A percentile compares a stretch with the other conserved stretches of the same genome.
These are phyloP conservation scores for Chytriomyces hyalinus DNA, from an alignment of 192 early-diverging fungal genomes.

Conservation along the genomic window DNA sequence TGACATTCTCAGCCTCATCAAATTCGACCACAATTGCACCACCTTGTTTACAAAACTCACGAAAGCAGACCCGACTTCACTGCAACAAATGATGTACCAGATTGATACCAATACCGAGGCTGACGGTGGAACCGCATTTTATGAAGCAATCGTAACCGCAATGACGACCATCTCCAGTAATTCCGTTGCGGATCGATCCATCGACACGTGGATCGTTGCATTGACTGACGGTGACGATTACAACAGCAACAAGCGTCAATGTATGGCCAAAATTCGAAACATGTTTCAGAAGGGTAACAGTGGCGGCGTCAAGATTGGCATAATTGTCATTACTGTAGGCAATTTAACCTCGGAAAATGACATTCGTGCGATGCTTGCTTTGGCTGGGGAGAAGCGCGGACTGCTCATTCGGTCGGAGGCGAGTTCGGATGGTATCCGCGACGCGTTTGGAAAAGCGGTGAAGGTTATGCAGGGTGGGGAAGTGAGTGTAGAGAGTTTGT, in stretches of 20 bases:
- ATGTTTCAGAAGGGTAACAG: neutral
- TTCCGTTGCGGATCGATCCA: neutral
- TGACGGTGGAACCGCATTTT: constrained; percentile 33
- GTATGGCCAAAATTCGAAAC: neutral
- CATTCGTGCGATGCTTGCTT: constrained; percentile 6
- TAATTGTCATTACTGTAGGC: constrained; percentile 37
- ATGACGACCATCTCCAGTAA: neutral
- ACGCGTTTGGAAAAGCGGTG: constrained; percentile 28
- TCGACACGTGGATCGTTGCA: constrained; percentile 27
- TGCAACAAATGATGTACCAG: neutral
- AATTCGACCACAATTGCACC: constrained; percentile 14
- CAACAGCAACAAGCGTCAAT: neutral
- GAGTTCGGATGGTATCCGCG: constrained; percentile 23
- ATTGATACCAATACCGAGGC: constrained; percentile 5
- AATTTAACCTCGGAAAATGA: neutral
- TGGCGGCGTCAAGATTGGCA: neutral
- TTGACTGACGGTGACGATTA: constrained; percentile 35
- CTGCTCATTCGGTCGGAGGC: constrained; percentile 26
- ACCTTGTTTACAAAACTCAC: neutral
- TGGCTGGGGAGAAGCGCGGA: neutral
- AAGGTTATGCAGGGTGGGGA: constrained; percentile 27
- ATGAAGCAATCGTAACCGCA: constrained; percentile 16
- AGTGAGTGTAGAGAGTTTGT: constrained; percentile 28
- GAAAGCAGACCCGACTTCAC: neutral
- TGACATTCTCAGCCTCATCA: constrained; percentile 26